Base-by-base conservation (phyloP, 345 rosid species). In the Luvunga scandens region DNA sequence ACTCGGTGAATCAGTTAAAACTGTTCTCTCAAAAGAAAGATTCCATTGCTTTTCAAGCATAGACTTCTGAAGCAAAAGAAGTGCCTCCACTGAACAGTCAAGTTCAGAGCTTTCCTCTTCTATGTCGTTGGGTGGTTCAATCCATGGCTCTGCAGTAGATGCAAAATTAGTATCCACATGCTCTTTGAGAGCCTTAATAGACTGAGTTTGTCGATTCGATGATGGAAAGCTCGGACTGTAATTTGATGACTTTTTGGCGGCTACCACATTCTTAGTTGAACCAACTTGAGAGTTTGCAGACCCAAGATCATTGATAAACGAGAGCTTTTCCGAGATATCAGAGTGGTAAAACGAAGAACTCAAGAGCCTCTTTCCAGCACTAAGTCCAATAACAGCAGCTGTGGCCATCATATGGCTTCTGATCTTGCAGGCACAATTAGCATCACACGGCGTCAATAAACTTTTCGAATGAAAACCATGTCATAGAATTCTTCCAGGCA, bases 11-110 rank as follows among this genome's bases (percentile, higher is more conserved):
- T 84, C 87, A 81, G 64, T 56, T 30, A 78, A 78, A 22, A 64
- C 75, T 2, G 77, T 83, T 71, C 87, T 82, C 63, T 91, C 92
- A 79, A 93, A 90, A 22, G 97, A 89, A 83, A 95, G 98, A 76
- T 84, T 92, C 99, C 99, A 95, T 60, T 93, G 98, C 81, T 94
- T 91, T 73, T 95, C 99, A 45, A 95, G 89, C 91, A 93, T 89
- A 71, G 94, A 91, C 85, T 90, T 95, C 87, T 95, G 99, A 75
- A 95, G 83, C 84, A 95, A 77, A 31, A 95, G 90, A 38, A 93
- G 89, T 62, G 92, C 97, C 60, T 95, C 98, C 30, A 95, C 84
- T 2, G 94, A 92, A 78, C 75, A 85, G 73, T 86, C 87, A 64
- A 87, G 85, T 65, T 84, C 90, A 66, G 84, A 77, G 78, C 66